phyloP scores from a whole-genome alignment of 768 basidiomycete genomes.

The Boletus reticulatus region DNA sequence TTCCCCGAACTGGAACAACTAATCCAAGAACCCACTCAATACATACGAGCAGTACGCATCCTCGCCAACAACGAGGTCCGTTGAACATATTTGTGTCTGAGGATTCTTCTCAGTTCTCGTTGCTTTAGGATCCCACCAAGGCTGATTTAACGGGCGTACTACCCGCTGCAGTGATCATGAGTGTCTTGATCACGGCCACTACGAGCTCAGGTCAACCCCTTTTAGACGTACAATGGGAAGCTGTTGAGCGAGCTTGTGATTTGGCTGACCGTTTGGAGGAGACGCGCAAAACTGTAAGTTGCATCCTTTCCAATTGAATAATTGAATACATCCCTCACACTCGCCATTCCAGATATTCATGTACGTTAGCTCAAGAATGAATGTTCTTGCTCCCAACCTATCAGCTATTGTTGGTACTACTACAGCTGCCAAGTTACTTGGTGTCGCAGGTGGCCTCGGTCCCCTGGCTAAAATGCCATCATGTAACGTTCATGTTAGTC shows the following conservation, averaged over 20 bases:
- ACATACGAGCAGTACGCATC: conserved; percentile 85
- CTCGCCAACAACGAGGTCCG: conserved; percentile 80
- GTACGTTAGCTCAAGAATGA: conserved; percentile 99
- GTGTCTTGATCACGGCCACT: conserved; percentile 92
- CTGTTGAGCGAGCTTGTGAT: conserved; percentile 83
- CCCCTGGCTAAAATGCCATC: conserved; percentile 93
- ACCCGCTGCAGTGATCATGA: conserved; percentile 90
- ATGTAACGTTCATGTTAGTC: conserved; percentile 88
- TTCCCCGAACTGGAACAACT: conserved; percentile 98
- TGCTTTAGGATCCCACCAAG: conserved; percentile 76
- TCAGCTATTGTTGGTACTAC: conserved; percentile 98
- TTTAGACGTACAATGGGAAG: conserved; percentile 67
- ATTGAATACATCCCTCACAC: not conserved
- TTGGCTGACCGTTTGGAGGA: conserved; percentile 87
- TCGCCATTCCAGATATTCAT: conserved; percentile 76
- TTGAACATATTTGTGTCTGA: not conserved
- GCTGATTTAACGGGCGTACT: conserved; percentile 77
- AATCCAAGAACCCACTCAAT: conserved; percentile 88
- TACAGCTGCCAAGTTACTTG: conserved; percentile 96
- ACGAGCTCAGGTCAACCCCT: conserved; percentile 81
- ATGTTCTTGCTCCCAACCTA: conserved; percentile 95
- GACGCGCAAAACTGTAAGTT: conserved; percentile 75
- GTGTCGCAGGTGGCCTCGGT: conserved; percentile 91
- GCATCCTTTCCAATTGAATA: not conserved
- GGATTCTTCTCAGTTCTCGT: not conserved